phyloP scores from a whole-genome alignment of 352 stramenopile genomes.

The Pythium folliculosum region DNA sequence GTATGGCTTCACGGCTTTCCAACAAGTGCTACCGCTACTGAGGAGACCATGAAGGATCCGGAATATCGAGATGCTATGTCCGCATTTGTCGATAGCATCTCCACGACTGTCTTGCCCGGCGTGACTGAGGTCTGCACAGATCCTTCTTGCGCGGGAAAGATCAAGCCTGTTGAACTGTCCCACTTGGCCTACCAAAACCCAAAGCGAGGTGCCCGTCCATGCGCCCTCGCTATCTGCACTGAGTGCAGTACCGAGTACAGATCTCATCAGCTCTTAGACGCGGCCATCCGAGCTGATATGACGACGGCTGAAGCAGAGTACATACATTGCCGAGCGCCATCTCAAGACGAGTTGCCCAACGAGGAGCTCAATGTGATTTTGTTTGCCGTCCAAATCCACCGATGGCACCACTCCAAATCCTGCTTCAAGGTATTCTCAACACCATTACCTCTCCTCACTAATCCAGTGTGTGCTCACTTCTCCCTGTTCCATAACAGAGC shows the following conservation, averaged over 20 bases:
- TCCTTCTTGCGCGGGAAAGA: neutral
- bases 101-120: neutral
- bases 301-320: neutral
- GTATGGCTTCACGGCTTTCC: slow-evolving; percentile 11
- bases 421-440: neutral
- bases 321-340: neutral
- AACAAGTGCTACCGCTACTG: neutral
- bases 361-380: neutral
- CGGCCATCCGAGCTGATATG: neutral
- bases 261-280: neutral
- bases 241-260: neutral
- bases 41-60: neutral
- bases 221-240: neutral
- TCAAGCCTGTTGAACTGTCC: neutral
- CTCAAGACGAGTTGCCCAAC: neutral
- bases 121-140: neutral
- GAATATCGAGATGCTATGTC: neutral
- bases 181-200: slow-evolving; percentile 1
- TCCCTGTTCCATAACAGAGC: neutral
- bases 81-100: neutral
- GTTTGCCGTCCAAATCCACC: neutral
- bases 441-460: neutral
- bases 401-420: neutral
- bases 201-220: neutral
- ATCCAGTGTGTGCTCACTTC: neutral